Evolutionary conservation across 140 eudicot species (phyloP).

Genomic region (Oenanthe javanica): DNA sequence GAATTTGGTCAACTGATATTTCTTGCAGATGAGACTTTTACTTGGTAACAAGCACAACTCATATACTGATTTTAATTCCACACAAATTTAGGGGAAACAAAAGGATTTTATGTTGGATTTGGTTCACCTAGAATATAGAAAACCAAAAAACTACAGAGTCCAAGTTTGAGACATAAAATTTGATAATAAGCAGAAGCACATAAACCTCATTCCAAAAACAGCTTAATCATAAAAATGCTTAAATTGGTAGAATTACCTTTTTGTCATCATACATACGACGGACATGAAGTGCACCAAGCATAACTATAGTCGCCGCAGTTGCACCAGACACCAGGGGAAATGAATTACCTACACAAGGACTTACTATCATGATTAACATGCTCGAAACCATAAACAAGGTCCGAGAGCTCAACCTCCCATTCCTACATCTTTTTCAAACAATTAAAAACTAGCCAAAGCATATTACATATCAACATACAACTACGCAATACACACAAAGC

Average conservation of each 20-base stretch:
- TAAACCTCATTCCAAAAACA: neutral
- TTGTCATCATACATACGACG: constrained; percentile 87
- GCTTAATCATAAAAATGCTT: neutral
- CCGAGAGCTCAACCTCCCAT: neutral
- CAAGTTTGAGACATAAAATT: neutral
- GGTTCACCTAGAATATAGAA: neutral
- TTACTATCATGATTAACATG: neutral
- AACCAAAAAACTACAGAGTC: neutral
- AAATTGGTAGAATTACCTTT: constrained; percentile 36
- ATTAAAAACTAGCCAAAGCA: neutral
- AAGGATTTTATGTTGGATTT: neutral
- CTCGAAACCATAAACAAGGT: neutral
- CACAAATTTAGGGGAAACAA: too few relatives aligned
- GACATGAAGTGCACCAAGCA: constrained; percentile 96
- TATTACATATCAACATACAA: neutral
- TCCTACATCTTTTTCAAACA: neutral
- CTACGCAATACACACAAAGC: neutral
- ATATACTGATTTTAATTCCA: too few relatives aligned
- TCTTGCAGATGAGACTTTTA: neutral
- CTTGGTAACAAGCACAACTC: neutral
- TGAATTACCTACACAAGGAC: constrained; percentile 47
- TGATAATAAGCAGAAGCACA: neutral
- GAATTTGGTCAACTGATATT: neutral
- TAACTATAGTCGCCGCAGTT: constrained; percentile 74
- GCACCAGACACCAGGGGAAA: constrained; percentile 85